Evolutionary conservation across 352 stramenopile genomes (phyloP).

Genomic region (Discostella stelligera): DNA sequence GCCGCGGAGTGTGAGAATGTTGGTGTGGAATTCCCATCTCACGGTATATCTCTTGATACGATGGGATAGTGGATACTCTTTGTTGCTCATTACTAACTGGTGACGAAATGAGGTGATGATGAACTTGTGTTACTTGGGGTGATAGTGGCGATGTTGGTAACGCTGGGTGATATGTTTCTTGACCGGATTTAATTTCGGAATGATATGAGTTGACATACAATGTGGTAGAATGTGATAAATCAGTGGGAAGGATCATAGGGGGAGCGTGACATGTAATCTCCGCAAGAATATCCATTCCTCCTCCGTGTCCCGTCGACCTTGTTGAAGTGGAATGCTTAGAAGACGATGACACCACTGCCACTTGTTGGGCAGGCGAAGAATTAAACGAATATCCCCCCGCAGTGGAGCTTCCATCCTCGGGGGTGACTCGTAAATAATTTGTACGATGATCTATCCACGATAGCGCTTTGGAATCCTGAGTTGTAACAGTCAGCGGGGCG

Average conservation of each 20-base stretch:
- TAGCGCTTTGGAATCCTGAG: slow-evolving; percentile 13
- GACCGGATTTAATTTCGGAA: slow-evolving; percentile 35
- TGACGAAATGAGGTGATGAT: background rate
- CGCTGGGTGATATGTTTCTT: slow-evolving; percentile 50
- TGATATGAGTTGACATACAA: slow-evolving; percentile 17
- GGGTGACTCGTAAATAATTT: slow-evolving; percentile 1
- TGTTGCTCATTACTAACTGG: background rate
- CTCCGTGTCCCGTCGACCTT: background rate
- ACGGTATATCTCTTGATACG: slow-evolving; percentile 50
- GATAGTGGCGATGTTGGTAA: background rate
- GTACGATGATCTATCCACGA: slow-evolving; percentile 42
- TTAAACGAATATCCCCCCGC: background rate
- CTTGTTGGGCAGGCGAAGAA: slow-evolving; percentile 19
- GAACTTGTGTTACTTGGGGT: slow-evolving; percentile 17
- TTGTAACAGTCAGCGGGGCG: slow-evolving; percentile 4
- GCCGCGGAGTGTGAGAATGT: slow-evolving; percentile 8
- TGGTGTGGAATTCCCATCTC: slow-evolving; percentile 35
- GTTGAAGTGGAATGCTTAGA: background rate
- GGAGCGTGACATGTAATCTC: slow-evolving; percentile 58
- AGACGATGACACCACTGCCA: background rate
- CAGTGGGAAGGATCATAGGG: slow-evolving; percentile 41
- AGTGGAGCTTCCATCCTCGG: slow-evolving; percentile 5
- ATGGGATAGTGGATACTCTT: slow-evolving; percentile 39
- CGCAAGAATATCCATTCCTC: slow-evolving; percentile 60
- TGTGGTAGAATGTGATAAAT: slow-evolving; percentile 7